These are phyloP conservation scores for Populus pruinosa DNA, from an alignment of 345 rosid genomes.

Conservation along the genomic window DNA sequence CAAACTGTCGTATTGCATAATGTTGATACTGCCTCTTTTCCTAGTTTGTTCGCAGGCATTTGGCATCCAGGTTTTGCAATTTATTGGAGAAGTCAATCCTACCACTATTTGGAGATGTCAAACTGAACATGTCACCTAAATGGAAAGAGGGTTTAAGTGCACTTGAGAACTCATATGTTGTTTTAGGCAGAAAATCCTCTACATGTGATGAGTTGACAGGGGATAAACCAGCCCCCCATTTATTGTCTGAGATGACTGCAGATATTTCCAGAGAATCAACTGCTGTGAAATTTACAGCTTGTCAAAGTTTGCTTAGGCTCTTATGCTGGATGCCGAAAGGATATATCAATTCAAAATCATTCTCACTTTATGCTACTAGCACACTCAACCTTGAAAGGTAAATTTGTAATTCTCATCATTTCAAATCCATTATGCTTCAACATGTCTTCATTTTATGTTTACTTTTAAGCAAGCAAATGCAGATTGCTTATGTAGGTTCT, in stretches of 20 bases:
- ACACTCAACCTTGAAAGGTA: constrained; percentile 80
- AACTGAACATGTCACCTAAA: constrained; percentile 44
- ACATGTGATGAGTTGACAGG: constrained; percentile 3
- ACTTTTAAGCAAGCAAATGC: constrained; percentile 6
- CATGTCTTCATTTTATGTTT: background rate
- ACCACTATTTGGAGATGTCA: constrained; percentile 31
- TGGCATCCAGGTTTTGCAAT: constrained; percentile 58
- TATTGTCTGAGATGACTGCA: constrained; percentile 9
- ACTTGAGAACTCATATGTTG: constrained; percentile 40
- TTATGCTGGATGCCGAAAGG: constrained; percentile 78
- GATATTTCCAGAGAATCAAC: constrained; percentile 11
- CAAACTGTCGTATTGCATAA: background rate
- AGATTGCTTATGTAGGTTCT: background rate
- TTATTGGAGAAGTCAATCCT: constrained; percentile 47
- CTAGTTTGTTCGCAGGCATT: constrained; percentile 88
- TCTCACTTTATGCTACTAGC: constrained; percentile 43
- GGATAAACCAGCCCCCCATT: constrained; percentile 19
- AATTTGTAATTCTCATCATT: constrained; percentile 10
- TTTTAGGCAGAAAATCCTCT: constrained; percentile 19
- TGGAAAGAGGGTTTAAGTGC: constrained; percentile 58
- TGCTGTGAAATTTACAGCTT: constrained; percentile 40
- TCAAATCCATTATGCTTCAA: background rate
- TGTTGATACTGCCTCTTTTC: constrained; percentile 26
- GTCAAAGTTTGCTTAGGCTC: constrained; percentile 58
- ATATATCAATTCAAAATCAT: constrained; percentile 52